Percentiles rank a stretch among this genome's conserved stretches.
phyloP scores from a whole-genome alignment of 2,329 filamentous ascomycete genomes.

The Alternaria ventricosa region DNA sequence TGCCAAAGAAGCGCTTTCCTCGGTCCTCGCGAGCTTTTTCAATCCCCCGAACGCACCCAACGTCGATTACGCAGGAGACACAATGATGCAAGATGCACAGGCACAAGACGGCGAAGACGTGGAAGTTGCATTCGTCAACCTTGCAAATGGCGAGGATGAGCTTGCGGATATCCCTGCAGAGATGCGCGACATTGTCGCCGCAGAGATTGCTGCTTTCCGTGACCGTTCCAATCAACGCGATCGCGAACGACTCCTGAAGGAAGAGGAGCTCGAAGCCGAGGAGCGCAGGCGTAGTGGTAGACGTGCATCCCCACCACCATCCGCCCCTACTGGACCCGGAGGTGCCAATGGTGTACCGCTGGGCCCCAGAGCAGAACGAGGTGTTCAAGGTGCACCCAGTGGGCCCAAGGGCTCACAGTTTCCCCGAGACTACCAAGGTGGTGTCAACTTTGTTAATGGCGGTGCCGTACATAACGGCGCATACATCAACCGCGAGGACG shows the following conservation, averaged over 20 bases:
- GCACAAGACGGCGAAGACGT: conserved; percentile 66
- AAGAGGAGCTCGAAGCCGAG: conserved; percentile 90
- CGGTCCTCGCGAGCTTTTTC: conserved; percentile 73
- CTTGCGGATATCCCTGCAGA: conserved; percentile 93
- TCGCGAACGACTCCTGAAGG: conserved; percentile 81
- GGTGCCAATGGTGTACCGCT: conserved; percentile 78
- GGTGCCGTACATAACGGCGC: conserved; percentile 67
- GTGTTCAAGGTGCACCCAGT: conserved; percentile 76
- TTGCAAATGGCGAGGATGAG: conserved; percentile 80
- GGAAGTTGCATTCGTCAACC: conserved; percentile 88
- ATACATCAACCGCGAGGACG: conserved; percentile 71
- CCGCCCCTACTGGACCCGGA: conserved; percentile 66
- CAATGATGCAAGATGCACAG: conserved; percentile 68
- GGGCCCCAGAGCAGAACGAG: conserved; percentile 69
- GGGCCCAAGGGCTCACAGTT: conserved; percentile 71
- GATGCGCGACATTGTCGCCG: conserved; percentile 92
- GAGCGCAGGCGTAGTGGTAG: conserved; percentile 76
- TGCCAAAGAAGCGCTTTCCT: conserved; percentile 71
- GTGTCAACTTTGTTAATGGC: conserved; percentile 83
- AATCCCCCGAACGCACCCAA: conserved; percentile 60
- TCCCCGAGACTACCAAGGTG: conserved; percentile 75
- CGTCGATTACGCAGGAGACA: conserved; percentile 70
- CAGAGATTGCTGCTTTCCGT: conserved; percentile 92
- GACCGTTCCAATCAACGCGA: conserved; percentile 90
- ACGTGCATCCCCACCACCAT: conserved; percentile 67